Base-by-base conservation (phyloP, 2,329 filamentous ascomycete genomes). In the Venturiaceae sp. region DNA sequence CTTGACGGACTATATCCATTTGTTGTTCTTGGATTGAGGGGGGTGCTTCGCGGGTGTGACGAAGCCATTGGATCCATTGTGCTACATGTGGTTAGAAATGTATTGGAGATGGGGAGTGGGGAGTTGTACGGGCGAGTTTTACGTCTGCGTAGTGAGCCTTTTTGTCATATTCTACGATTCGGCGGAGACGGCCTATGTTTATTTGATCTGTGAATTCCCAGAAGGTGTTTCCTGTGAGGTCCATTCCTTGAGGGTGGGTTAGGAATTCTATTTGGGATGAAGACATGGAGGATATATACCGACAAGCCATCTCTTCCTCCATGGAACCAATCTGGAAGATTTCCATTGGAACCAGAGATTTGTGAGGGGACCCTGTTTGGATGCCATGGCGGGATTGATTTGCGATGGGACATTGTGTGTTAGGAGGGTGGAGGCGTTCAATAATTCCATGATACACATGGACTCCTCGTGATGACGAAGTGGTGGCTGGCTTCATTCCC, bases 51-150 rank as follows among this genome's bases (percentile, higher is more conserved):
- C 83, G 81, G 9, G 83, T 82, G 63, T 85, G 77, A 64, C 83
- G 81, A 28, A 86, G 79, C 83, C 83, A 86, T 72, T 86, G 83
- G 66, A 84, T 81, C 83, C 83, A 86, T 77, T 83, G 80, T 56
- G 83, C 80, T 83, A 67, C 19, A 30, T n/a, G 16, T 2, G 19
- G 28, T 57, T 28, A 55, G 33, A n/a, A 53, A 16, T 11, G 19
- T 53, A 14, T 21, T 41, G 9, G 50, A 30, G 26, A n/a, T 34
- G 13, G 55, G 36, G 34, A 46, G 55, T 57, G 8, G 60, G 60
- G 32, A 37, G 13, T 30, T 69, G 26, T 71, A 83, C 81, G 83
- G 36, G 79, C 76, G 41, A 86, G 77, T 64, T 84, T 75, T 41
- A 85, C 80, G 65, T 86, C 83, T 58, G 76, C 74, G 64, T 79